Conservation (phyloP, 169 alveolate genomes). For the Eimeria falciformis region DNA sequence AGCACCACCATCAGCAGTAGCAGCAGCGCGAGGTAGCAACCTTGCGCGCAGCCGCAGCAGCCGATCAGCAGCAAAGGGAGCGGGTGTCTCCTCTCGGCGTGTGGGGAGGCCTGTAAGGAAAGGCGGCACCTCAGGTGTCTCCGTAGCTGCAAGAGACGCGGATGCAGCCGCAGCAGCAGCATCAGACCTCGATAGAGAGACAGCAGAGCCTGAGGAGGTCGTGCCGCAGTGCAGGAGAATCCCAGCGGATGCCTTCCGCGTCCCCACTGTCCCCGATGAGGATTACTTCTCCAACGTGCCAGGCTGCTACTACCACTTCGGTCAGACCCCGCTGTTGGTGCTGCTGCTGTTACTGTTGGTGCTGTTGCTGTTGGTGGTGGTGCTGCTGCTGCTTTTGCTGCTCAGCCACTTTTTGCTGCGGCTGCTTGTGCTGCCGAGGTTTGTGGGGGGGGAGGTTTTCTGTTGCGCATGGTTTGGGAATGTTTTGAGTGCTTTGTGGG, state of each 20-base stretch:
- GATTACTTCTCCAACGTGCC: constrained; percentile 68
- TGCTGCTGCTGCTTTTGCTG: too few species aligned
- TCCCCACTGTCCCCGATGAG: constrained; percentile 62
- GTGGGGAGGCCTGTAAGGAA: constrained; percentile 35
- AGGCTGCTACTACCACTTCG: constrained; percentile 66
- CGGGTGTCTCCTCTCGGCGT: constrained; percentile 1
- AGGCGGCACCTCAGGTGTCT: background rate
- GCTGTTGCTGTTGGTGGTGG: background rate
- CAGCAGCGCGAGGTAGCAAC: background rate
- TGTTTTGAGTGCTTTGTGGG: too few species aligned
- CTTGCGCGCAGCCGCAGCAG: constrained; percentile 32
- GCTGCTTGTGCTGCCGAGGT: background rate
- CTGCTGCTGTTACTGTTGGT: background rate
- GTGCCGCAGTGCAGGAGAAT: constrained; percentile 21
- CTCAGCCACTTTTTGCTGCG: too few species aligned
- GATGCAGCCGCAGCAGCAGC: constrained; percentile 65
- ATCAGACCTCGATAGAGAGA: background rate
- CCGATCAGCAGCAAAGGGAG: background rate
- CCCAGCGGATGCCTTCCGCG: constrained; percentile 47
- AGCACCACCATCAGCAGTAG: background rate
- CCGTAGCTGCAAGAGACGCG: constrained; percentile 40
- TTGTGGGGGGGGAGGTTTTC: background rate
- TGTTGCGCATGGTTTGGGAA: background rate
- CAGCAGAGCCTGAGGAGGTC: background rate
- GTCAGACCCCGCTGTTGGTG: background rate